A percentile compares a stretch with the other conserved stretches of the same genome.
phyloP scores from a whole-genome alignment of 805 yeast species.

The Groenewaldozyma salmanticensis region DNA sequence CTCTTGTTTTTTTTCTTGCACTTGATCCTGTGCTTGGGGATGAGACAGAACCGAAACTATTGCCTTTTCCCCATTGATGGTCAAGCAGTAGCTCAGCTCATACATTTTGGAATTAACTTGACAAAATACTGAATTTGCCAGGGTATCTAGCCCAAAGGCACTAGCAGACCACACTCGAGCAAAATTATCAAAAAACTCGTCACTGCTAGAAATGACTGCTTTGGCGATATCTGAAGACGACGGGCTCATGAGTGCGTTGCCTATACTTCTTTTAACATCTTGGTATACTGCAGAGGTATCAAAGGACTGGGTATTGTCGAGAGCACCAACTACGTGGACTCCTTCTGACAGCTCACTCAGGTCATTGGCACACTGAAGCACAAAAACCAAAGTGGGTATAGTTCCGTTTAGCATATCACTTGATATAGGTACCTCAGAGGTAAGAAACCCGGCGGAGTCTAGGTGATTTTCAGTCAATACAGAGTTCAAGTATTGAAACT shows the following conservation, averaged over 20 bases:
- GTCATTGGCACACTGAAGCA: constrained; percentile 7
- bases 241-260: background rate
- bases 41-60: constrained; percentile 5
- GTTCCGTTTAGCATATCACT: constrained; percentile 3
- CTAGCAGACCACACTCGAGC: constrained; percentile 15
- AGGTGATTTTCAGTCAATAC: no score
- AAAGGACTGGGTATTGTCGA: background rate
- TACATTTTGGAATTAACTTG: constrained; percentile 11
- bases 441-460: constrained; percentile 6
- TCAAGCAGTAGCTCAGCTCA: constrained; percentile 14
- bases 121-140: constrained; percentile 15
- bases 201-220: constrained; percentile 12
- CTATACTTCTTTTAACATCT: background rate
- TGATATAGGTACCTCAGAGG: constrained; percentile 7
- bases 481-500: no score
- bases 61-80: constrained; percentile 6
- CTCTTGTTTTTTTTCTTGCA: no score
- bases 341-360: constrained; percentile 1
- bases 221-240: constrained; percentile 14
- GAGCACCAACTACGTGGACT: background rate
- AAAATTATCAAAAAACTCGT: constrained; percentile 15
- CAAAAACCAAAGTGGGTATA: constrained; percentile 9
- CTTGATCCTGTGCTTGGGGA: background rate
- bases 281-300: background rate
- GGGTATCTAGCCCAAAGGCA: constrained; percentile 11